Evolutionary conservation across 169 alveolate genomes (phyloP).

Genomic region (Cryptosporidium parvum): DNA sequence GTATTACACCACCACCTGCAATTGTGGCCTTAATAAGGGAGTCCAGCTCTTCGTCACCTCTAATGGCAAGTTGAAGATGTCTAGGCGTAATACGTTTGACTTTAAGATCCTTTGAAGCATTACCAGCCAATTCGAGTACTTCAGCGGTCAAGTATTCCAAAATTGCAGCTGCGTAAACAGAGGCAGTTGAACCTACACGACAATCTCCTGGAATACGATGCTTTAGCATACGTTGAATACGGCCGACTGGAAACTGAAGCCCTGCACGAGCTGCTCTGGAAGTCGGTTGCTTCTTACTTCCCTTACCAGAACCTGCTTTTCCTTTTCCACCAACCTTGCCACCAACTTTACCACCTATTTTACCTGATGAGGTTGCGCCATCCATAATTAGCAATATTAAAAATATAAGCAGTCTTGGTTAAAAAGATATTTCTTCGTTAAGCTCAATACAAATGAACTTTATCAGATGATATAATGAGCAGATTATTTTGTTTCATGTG

Average conservation of each 20-base stretch:
- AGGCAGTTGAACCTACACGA: conserved; percentile 99
- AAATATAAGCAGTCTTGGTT: background rate
- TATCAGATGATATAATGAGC: conserved; percentile 7
- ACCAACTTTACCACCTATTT: conserved; percentile 88
- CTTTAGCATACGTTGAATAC: conserved; percentile 98
- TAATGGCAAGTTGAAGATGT: conserved; percentile 95
- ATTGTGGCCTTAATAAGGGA: conserved; percentile 98
- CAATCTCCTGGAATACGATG: conserved; percentile 96
- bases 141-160: conserved; percentile 99
- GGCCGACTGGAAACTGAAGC: conserved; percentile 99
- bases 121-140: conserved; percentile 99
- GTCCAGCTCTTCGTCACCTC: conserved; percentile 99
- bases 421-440: background rate
- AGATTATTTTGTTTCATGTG: conserved; percentile 44
- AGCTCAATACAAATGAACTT: background rate
- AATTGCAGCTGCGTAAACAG: conserved; percentile 99
- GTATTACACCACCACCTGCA: conserved; percentile 99
- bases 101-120: conserved; percentile 98
- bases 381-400: conserved; percentile 37
- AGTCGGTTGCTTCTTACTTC: conserved; percentile 96
- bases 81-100: conserved; percentile 97
- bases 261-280: conserved; percentile 99
- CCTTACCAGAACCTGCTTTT: conserved; percentile 93
- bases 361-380: conserved; percentile 62
- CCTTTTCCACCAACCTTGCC: conserved; percentile 92